Conservation (phyloP, 305 asterid genomes). For the Petunia hybrid region DNA sequence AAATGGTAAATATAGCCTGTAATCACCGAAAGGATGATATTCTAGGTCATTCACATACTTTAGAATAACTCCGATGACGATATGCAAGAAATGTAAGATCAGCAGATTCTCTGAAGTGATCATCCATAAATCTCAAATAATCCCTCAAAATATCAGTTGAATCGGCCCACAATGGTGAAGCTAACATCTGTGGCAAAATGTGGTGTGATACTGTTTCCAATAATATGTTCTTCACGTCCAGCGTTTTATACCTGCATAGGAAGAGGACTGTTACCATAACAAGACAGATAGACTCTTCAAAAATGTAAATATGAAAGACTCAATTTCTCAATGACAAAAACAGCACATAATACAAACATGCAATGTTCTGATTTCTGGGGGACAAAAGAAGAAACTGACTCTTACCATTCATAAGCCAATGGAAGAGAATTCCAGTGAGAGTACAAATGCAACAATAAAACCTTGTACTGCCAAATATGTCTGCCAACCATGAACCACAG, state of each 20-base stretch:
- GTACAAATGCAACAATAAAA: slow-evolving; percentile 88
- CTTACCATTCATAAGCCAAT: slow-evolving; percentile 86
- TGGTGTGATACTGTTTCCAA: slow-evolving; percentile 93
- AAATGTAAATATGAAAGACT: slow-evolving; percentile 21
- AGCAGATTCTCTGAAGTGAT: slow-evolving; percentile 93
- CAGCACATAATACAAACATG: slow-evolving; percentile 11
- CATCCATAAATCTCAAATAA: slow-evolving; percentile 90
- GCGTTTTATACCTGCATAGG: slow-evolving; percentile 77
- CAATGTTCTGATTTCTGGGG: slow-evolving; percentile 33
- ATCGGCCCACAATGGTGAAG: slow-evolving; percentile 89
- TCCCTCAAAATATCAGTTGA: slow-evolving; percentile 66
- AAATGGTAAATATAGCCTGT: background rate
- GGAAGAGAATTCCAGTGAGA: slow-evolving; percentile 94
- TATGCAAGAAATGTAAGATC: slow-evolving; percentile 97
- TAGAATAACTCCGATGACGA: slow-evolving; percentile 94
- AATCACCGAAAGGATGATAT: slow-evolving; percentile 1
- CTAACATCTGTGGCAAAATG: slow-evolving; percentile 92
- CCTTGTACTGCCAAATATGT: slow-evolving; percentile 88
- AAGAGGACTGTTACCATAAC: slow-evolving; percentile 38
- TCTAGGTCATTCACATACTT: slow-evolving; percentile 58
- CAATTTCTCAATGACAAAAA: slow-evolving; percentile 27
- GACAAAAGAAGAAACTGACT: slow-evolving; percentile 28
- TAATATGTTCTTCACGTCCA: slow-evolving; percentile 98
- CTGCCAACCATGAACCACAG: slow-evolving; percentile 53
- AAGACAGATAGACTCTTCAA: slow-evolving; percentile 7